Evolutionary conservation across 805 yeast species (phyloP).

Genomic region (Nakazawaea ishiwadae): DNA sequence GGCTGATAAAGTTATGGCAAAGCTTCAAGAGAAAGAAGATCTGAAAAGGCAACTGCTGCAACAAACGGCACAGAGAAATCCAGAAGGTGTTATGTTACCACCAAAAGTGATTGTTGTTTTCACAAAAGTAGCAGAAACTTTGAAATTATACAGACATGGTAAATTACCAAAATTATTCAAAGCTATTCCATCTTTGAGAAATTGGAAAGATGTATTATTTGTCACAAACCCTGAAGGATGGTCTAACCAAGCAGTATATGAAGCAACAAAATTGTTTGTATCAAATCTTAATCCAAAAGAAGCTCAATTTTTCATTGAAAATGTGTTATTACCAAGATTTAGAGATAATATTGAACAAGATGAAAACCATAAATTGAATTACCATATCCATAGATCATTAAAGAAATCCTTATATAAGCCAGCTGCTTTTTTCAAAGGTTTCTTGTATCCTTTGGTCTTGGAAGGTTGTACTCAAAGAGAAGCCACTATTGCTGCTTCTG

Average conservation of each 20-base stretch:
- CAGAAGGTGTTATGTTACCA: slow-evolving; percentile 81
- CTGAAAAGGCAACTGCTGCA: slow-evolving; percentile 22
- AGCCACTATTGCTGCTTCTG: slow-evolving; percentile 93
- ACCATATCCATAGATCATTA: slow-evolving; percentile 87
- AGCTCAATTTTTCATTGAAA: slow-evolving; percentile 76
- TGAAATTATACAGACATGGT: slow-evolving; percentile 90
- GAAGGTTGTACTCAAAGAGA: slow-evolving; percentile 88
- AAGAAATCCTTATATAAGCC: slow-evolving; percentile 95
- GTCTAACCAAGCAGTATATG: slow-evolving; percentile 94
- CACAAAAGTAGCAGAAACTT: slow-evolving; percentile 81
- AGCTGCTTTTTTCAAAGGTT: slow-evolving; percentile 96
- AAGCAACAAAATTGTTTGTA: slow-evolving; percentile 91
- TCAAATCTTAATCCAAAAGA: slow-evolving; percentile 84
- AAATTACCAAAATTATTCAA: slow-evolving; percentile 95
- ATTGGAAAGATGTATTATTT: slow-evolving; percentile 93
- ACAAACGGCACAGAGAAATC: slow-evolving; percentile 34
- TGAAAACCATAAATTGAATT: slow-evolving; percentile 77
- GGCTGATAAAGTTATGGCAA: slow-evolving; percentile 93
- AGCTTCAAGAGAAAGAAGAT: slow-evolving; percentile 69
- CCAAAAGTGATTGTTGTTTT: slow-evolving; percentile 96
- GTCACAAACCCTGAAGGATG: slow-evolving; percentile 90
- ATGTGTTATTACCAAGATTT: slow-evolving; percentile 66
- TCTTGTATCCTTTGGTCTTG: slow-evolving; percentile 85
- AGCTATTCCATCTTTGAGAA: slow-evolving; percentile 84
- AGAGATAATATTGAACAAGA: slow-evolving; percentile 66